These are phyloP conservation scores for Colletotrichum kahawae DNA, from an alignment of 2,329 filamentous ascomycete species.

Conservation along the genomic window DNA sequence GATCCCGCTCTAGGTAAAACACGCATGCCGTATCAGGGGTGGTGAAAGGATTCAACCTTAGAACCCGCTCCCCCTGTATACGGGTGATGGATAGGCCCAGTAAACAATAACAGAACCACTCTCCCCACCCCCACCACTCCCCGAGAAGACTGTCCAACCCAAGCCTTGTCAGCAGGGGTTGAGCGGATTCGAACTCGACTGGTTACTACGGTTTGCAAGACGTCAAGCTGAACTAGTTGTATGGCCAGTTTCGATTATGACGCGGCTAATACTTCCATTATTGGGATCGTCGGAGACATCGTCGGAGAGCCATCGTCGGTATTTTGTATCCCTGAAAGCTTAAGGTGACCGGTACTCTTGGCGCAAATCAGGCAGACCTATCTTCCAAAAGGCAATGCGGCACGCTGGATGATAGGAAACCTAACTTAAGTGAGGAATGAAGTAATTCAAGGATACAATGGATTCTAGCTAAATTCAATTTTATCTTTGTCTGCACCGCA, in stretches of 20 bases:
- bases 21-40: not conserved
- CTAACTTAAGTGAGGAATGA: fast-evolving
- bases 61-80: not conserved
- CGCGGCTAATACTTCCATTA: not conserved
- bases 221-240: not conserved
- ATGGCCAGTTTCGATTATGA: not conserved
- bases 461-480: not conserved
- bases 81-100: not conserved
- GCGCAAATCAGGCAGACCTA: fast-evolving
- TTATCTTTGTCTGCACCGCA: not conserved
- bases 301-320: not conserved
- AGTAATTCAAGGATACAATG: not conserved
- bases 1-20: not conserved
- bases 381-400: not conserved
- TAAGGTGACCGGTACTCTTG: not conserved
- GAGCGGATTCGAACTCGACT: not conserved
- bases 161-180: not conserved
- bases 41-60: no score
- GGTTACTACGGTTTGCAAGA: not conserved
- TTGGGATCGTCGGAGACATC: fast-evolving
- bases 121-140: not conserved
- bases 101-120: not conserved
- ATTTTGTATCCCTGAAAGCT: not conserved
- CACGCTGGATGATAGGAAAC: not conserved
- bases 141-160: not conserved